Percentiles rank a stretch among this genome's conserved stretches.
phyloP scores from a whole-genome alignment of 2,329 filamentous ascomycete genomes.

The Westerdykella ornata region DNA sequence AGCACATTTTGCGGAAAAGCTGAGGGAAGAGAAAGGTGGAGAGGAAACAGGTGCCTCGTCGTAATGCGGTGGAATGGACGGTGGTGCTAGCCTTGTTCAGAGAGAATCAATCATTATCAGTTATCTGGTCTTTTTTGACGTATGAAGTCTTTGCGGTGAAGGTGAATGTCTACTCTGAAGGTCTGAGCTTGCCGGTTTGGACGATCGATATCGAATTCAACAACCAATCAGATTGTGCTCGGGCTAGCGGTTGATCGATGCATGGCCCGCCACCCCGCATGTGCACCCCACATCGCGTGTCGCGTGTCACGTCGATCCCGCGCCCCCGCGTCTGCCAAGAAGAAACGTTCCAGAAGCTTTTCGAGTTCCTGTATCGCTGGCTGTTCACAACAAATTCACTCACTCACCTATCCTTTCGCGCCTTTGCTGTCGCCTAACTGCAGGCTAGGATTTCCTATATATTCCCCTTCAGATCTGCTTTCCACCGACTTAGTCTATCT shows the following conservation, averaged over 20 bases:
- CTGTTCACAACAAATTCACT: too few relatives aligned
- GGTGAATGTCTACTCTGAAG: too few relatives aligned
- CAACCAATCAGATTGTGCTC: slow-evolving; percentile 9
- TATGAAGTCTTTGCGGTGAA: too few relatives aligned
- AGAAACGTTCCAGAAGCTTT: too few relatives aligned
- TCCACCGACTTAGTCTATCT: too few relatives aligned
- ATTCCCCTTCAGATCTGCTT: too few relatives aligned
- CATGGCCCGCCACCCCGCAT: slow-evolving; percentile 5
- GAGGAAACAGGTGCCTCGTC: slow-evolving; percentile 19
- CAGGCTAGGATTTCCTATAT: too few relatives aligned
- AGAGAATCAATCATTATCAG: background rate
- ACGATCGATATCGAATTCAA: background rate
- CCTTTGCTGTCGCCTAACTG: too few relatives aligned
- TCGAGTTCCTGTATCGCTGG: too few relatives aligned
- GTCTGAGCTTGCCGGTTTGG: too few relatives aligned
- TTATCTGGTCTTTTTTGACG: background rate
- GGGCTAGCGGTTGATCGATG: slow-evolving; percentile 9
- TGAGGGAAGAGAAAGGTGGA: slow-evolving; percentile 13
- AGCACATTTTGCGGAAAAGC: slow-evolving; percentile 6
- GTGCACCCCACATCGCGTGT: slow-evolving; percentile 7
- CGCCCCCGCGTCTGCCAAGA: background rate
- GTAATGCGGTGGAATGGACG: slow-evolving; percentile 20
- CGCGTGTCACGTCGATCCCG: background rate
- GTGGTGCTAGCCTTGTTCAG: slow-evolving; percentile 10
- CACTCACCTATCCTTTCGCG: too few relatives aligned